Percentiles rank a stretch among this genome's conserved stretches.
Conservation (phyloP, 2,329 filamentous ascomycete species). For the Alternaria gansuensis region DNA sequence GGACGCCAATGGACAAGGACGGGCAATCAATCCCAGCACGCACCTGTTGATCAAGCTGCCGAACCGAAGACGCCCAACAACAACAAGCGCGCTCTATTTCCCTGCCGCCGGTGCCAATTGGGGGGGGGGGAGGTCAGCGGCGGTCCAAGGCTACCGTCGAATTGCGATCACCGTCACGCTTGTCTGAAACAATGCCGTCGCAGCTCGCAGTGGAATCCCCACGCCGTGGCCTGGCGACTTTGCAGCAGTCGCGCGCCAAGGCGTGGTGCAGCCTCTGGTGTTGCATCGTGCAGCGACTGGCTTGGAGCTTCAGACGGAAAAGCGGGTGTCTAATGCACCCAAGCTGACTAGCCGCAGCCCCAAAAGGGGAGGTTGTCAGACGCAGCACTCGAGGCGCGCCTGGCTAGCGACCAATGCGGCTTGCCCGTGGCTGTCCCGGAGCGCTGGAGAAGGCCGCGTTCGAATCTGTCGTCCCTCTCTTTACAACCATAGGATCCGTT, state of each 20-base stretch:
- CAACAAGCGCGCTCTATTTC: conserved; percentile 5
- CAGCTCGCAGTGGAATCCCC: neutral
- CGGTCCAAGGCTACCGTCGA: neutral
- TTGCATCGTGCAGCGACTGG: conserved; percentile 23
- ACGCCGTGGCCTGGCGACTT: conserved; percentile 8
- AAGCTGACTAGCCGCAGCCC: conserved; percentile 20
- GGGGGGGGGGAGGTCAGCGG: neutral
- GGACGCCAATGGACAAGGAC: conserved; percentile 18
- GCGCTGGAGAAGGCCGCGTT: neutral
- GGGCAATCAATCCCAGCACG: conserved; percentile 27
- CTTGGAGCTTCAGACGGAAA: conserved; percentile 26
- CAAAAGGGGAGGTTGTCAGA: conserved; percentile 25
- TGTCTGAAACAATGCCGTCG: conserved; percentile 10
- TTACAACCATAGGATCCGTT: too few species aligned
- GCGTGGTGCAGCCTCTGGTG: conserved; percentile 8
- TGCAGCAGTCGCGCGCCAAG: conserved; percentile 14
- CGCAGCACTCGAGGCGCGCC: conserved; percentile 11
- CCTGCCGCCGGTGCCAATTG: conserved; percentile 7
- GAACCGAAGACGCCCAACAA: conserved; percentile 20
- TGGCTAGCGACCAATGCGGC: conserved; percentile 22
- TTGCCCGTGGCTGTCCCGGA: conserved; percentile 20
- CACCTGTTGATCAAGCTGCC: conserved; percentile 15
- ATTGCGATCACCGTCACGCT: neutral
- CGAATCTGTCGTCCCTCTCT: neutral
- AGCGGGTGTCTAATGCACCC: conserved; percentile 25